A percentile compares a stretch with the other conserved stretches of the same genome.
These are phyloP conservation scores for Stephanodiscus triporus DNA, from an alignment of 108 stramenopile species.

Conservation along the genomic window DNA sequence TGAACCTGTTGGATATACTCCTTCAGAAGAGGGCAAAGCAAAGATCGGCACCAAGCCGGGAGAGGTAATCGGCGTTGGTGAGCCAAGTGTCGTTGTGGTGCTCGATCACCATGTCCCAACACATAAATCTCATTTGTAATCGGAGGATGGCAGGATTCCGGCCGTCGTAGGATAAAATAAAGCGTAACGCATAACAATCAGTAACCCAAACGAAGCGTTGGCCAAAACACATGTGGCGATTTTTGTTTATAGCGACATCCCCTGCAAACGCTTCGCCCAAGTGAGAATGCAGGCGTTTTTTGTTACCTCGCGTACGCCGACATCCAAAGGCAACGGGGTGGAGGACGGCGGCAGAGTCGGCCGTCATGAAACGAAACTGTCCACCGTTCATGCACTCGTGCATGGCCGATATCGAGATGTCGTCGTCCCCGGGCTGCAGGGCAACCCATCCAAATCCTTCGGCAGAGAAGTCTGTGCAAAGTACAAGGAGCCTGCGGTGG, in stretches of 20 bases:
- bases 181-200: conserved; percentile 12
- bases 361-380: not conserved
- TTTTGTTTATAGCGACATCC: not conserved
- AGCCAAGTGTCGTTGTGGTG: not conserved
- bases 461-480: not conserved
- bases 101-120: conserved; percentile 12
- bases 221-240: not conserved
- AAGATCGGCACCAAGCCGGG: not conserved
- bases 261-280: conserved; percentile 13
- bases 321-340: conserved; percentile 2
- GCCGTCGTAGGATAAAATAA: conserved; percentile 17
- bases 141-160: conserved; percentile 12
- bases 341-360: not conserved
- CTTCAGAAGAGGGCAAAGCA: not conserved
- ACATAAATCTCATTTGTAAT: conserved; percentile 25
- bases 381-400: not conserved
- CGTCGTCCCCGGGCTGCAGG: not conserved
- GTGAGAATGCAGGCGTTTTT: conserved; percentile 11
- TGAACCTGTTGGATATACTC: not conserved
- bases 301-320: not conserved
- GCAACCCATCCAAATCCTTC: conserved; percentile 1
- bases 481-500: not conserved
- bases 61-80: conserved; percentile 7
- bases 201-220: conserved; percentile 6
- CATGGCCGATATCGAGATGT: not conserved